Base-by-base conservation (phyloP, 2,329 filamentous ascomycete species). In the Aaosphaeria arxii region DNA sequence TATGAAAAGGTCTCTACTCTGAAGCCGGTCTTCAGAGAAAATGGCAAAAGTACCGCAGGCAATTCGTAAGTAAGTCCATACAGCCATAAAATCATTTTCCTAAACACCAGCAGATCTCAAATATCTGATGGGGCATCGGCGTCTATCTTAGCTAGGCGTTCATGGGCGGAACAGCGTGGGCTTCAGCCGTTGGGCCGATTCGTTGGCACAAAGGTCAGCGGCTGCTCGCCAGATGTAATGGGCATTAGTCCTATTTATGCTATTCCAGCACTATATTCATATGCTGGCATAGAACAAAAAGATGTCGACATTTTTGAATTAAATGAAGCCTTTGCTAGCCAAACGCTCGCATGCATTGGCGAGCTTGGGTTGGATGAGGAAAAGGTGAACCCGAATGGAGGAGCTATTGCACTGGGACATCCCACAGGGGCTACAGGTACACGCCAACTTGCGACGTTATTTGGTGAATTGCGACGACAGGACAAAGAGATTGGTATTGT, bases 291-390 rank as follows among this genome's bases (percentile, higher is more conserved):
- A 51, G 83, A 80, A 32, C 78, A 95, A 47, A 82, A 86, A 50
- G 92, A 97, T 62, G 82, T 94, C 52, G 94, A 97, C 66, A 81
- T 97, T 42, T 78, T 92, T 58, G 92, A 97, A 80, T 74, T 99
- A 66, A 97, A 97, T 75, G 92, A 97, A 79, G 92, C 94, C 1
- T 97, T 97, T 64, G 92, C 91, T 32, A 94, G 88, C 50, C 96
- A 97, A 90, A 91, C 89, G 1, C 89, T 96, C 38, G 96, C 96
- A 79, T 95, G 91, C 74, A 78, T 88, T 44, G 70, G 75, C 36
- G 70, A 62, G 61, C 80, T 94, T 40, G 81, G 81, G 47, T 72
- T 92, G 41, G 84, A 88, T 63, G 81, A 81, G 70, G 74, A 81
- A 62, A 91, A 89, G 80, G 83, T 92, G 79, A 94, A 92, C 75